Evolutionary conservation across 768 basidiomycete species (phyloP), one percentile per base, ranked within the genome.

Genomic region (Boletellus ananas): DNA sequence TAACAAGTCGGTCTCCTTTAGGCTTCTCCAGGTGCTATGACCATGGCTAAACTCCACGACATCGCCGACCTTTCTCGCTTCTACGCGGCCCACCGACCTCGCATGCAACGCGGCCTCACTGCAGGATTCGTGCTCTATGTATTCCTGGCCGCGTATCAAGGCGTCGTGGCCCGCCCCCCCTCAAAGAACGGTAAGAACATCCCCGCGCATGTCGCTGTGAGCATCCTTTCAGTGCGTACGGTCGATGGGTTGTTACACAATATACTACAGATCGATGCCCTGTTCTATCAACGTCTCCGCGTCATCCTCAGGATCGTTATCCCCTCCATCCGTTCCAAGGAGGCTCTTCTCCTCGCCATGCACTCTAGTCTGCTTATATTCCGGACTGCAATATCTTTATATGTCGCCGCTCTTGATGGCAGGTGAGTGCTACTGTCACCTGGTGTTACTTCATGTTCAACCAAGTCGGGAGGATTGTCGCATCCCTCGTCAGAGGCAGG

Each of bases 351-450:
- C 43, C 78, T 99, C 14, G 70, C 84, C 39, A 87, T 91, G 77
- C 94, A 98, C 69, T 90, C 93, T 13, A 83, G 84, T 61, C 76
- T 99, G 50, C 79, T 99, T 47, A 76, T 98, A 13, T 87, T 90
- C 56, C 74, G 95, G 58, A 98, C 95, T 4, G 85, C 90, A 2
- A 85, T 98, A 40, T 94, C 91, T 14, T 73, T 99, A 16, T 97
- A 96, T 62, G 93, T 99, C 42, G 95, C 95, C 6, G 82, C 88
- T 18, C 76, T 98, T 42, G 95, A 98, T 63, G 95, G 95, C 68
- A 86, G 81, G 88, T 90, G 59, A 57, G 83, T 74, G 14, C 47
- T 43, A 17, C 34, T 9, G 8, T 34, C 29, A 27, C 27, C 36
- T 47, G 35, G 27, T 43, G 14, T 36, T 8, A 34, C 25, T 40